Conservation (phyloP, 768 basidiomycete genomes). For the Termitomyces sp. region DNA sequence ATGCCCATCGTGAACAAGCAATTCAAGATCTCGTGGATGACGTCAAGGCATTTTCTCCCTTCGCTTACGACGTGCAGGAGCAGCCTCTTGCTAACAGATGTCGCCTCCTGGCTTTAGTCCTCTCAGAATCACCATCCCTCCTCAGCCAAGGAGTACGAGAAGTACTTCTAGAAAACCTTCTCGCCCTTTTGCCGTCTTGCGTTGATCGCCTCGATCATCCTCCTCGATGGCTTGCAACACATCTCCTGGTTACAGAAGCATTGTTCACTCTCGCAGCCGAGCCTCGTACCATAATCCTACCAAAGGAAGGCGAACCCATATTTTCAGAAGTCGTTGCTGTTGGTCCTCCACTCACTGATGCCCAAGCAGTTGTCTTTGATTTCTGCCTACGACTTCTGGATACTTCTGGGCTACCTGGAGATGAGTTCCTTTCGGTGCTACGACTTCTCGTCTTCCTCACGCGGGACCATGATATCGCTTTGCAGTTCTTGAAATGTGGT, state of each 20-base stretch:
- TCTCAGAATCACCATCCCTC: slow-evolving; percentile 67
- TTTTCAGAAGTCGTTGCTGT: slow-evolving; percentile 40
- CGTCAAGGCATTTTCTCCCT: slow-evolving; percentile 61
- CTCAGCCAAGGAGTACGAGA: slow-evolving; percentile 47
- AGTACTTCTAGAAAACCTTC: slow-evolving; percentile 58
- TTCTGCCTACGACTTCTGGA: slow-evolving; percentile 69
- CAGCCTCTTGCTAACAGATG: slow-evolving; percentile 77
- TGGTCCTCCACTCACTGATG: slow-evolving; percentile 59
- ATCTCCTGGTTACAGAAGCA: slow-evolving; percentile 81
- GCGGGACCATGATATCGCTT: slow-evolving; percentile 57
- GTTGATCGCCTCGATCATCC: slow-evolving; percentile 45
- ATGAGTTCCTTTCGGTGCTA: slow-evolving; percentile 77
- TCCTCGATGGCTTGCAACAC: slow-evolving; percentile 86
- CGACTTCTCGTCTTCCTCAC: slow-evolving; percentile 84
- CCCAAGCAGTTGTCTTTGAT: slow-evolving; percentile 65
- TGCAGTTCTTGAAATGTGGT: slow-evolving; percentile 60
- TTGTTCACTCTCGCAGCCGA: slow-evolving; percentile 74
- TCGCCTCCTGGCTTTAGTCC: slow-evolving; percentile 77
- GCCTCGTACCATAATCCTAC: slow-evolving; percentile 56
- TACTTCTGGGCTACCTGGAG: slow-evolving; percentile 58
- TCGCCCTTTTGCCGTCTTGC: slow-evolving; percentile 60
- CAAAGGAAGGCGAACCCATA: slow-evolving; percentile 66
- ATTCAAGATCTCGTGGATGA: slow-evolving; percentile 73
- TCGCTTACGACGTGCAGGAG: slow-evolving; percentile 64
- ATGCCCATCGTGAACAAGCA: slow-evolving; percentile 55